Evolutionary conservation across 2,329 filamentous ascomycete genomes (phyloP), one percentile per base, ranked within the genome.

Genomic region (Neoascochyta sp.): DNA sequence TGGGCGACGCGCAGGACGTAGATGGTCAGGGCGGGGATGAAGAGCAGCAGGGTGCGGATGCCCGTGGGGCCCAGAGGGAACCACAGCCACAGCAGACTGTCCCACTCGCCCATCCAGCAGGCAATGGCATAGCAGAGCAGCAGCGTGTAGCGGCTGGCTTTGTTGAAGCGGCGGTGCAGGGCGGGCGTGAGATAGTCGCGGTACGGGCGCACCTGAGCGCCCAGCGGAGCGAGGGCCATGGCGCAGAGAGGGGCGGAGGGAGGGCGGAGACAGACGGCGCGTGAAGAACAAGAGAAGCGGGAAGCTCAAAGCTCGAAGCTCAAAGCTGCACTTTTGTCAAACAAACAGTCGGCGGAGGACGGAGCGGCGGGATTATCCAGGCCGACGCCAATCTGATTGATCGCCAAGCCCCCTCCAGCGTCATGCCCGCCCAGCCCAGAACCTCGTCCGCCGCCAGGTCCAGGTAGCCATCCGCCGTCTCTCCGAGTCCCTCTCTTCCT

Each of bases 151-250:
- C 76, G 73, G 26, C 83, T 83, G 9, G 86, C 87, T 42, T 80
- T 81, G 27, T 83, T 82, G 65, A 95, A 96, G 52, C 88, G 79
- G 52, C 85, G 76, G 64, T 96, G 90, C 43, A 95, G 71, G 29
- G 84, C 81, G 27, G 90, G 89, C 40, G 90, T 93, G 48, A 95
- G 69, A 63, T 93, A 93, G 68, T 95, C 86, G 71, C 87, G 83
- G 66, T 95, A 94, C 62, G 75, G 72, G 70, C 78, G 67, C 68
- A 73, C 58, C 65, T 69, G 55, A n/a, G 39, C 39, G 22, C 45
- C 49, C n/a, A 50, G 34, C 24, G 41, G 31, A 34, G 41, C 36
- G 24, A 43, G 40, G 28, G 34, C 10, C n/a, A n/a, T n/a, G n/a
- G n/a, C n/a, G 33, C 47, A 50, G 24, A 27, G 24, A 7, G 10